Conservation (phyloP, 2,329 filamentous ascomycete species). For the Beauveria sp. region DNA sequence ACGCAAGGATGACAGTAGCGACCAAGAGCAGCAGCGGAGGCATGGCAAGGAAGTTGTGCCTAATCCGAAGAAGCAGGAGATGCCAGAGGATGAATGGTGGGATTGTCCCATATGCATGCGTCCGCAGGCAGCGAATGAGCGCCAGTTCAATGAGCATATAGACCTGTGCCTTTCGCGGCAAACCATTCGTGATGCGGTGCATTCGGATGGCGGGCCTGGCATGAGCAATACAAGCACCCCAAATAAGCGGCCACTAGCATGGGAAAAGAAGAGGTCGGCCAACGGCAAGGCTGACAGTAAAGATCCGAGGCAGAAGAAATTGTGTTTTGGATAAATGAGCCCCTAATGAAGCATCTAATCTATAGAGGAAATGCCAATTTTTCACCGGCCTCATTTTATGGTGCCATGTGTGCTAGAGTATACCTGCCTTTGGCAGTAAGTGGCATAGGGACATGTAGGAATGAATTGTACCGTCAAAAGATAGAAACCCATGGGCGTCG, state of each 20-base stretch:
- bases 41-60: conserved; percentile 47
- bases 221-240: background rate
- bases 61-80: conserved; percentile 30
- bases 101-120: conserved; percentile 81
- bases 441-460: too few relatives aligned
- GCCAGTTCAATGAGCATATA: conserved; percentile 81
- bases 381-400: background rate
- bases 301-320: conserved; percentile 43
- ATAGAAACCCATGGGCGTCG: too few relatives aligned
- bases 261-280: conserved; percentile 31
- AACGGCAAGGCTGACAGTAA: conserved; percentile 18
- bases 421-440: too few relatives aligned
- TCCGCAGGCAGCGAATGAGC: conserved; percentile 67
- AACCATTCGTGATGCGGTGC: conserved; percentile 77
- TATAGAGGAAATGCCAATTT: background rate
- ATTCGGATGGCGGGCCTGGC: conserved; percentile 33
- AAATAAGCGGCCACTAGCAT: conserved; percentile 10
- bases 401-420: too few relatives aligned
- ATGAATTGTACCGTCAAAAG: too few relatives aligned
- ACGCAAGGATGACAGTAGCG: background rate
- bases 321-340: conserved; percentile 38
- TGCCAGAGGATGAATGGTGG: conserved; percentile 53
- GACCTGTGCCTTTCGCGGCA: conserved; percentile 82
- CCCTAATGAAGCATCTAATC: background rate
- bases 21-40: conserved; percentile 36